These are phyloP conservation scores for Exophiala alcalophila DNA, from an alignment of 2,329 filamentous ascomycete species.

Conservation along the genomic window DNA sequence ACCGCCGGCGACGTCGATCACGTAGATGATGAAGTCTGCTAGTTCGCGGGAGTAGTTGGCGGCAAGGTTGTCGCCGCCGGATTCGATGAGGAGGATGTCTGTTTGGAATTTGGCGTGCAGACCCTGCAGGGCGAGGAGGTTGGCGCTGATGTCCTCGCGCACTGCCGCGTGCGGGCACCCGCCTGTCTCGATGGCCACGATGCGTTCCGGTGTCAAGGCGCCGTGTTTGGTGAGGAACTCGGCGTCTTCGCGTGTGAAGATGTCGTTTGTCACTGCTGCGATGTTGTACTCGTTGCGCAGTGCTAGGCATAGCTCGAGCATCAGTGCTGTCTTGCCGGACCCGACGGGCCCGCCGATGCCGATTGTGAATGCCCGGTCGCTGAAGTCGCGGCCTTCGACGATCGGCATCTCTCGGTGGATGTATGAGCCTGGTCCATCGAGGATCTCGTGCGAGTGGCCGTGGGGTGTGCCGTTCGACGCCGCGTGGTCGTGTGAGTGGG, in stretches of 20 bases:
- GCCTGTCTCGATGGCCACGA: conserved; percentile 94
- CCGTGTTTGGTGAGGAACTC: conserved; percentile 89
- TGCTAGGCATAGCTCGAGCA: conserved; percentile 85
- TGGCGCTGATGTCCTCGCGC: conserved; percentile 91
- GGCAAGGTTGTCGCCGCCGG: conserved; percentile 91
- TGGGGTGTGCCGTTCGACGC: conserved; percentile 60
- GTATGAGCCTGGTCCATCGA: conserved; percentile 89
- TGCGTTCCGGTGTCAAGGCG: conserved; percentile 77
- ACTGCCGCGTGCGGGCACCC: conserved; percentile 96
- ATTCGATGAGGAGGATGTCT: conserved; percentile 89
- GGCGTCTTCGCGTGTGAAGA: conserved; percentile 71
- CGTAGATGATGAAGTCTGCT: conserved; percentile 97
- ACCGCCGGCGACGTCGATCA: conserved; percentile 93
- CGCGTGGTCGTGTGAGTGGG: conserved; percentile 40
- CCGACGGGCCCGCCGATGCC: conserved; percentile 98
- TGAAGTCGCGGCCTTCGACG: conserved; percentile 81
- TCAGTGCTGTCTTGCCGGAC: conserved; percentile 94
- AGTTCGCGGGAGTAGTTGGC: conserved; percentile 95
- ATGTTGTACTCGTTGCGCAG: conserved; percentile 80
- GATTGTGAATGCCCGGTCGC: conserved; percentile 85
- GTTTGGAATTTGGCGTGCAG: conserved; percentile 76
- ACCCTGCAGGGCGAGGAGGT: conserved; percentile 87
- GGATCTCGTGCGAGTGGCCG: conserved; percentile 93
- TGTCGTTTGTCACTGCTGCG: conserved; percentile 72
- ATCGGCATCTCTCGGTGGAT: conserved; percentile 90